Evolutionary conservation across 1,284 basidiomycete genomes (phyloP).

Genomic region (Austroboletus novae-zelandiae): DNA sequence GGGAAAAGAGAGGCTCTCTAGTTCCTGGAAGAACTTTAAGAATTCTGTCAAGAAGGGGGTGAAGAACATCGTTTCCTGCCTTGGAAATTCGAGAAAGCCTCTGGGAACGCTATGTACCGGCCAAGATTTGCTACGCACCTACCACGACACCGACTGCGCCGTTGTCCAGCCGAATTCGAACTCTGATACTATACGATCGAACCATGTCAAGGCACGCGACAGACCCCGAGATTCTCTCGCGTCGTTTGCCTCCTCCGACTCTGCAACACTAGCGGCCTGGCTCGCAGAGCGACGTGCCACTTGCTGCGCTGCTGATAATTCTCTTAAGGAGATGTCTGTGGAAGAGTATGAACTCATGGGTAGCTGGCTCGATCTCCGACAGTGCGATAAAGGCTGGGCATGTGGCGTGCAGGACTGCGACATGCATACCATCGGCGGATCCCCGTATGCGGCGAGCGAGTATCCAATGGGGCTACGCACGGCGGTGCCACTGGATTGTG

Average conservation of each 20-base stretch:
- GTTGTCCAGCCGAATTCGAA: not conserved
- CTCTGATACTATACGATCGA: slow-evolving; percentile 5
- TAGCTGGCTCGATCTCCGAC: slow-evolving; percentile 42
- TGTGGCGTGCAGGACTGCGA: slow-evolving; percentile 31
- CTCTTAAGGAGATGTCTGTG: slow-evolving; percentile 34
- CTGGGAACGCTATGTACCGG: slow-evolving; percentile 6
- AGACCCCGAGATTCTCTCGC: slow-evolving; percentile 18
- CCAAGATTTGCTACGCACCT: slow-evolving; percentile 10
- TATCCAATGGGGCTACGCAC: slow-evolving; percentile 15
- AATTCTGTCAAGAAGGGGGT: slow-evolving; percentile 22
- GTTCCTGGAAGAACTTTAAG: slow-evolving; percentile 32
- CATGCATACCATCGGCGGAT: slow-evolving; percentile 27
- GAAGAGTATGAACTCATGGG: slow-evolving; percentile 48
- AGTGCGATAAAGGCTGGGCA: slow-evolving; percentile 21
- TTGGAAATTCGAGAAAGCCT: slow-evolving; percentile 17
- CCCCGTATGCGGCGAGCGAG: slow-evolving; percentile 13
- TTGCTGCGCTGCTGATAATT: slow-evolving; percentile 19
- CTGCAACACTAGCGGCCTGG: slow-evolving; percentile 39
- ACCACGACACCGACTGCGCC: slow-evolving; percentile 6
- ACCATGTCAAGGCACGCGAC: not conserved
- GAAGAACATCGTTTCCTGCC: slow-evolving; percentile 18
- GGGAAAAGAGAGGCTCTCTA: slow-evolving; percentile 26
- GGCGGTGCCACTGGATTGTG: slow-evolving; percentile 27
- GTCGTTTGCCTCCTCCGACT: slow-evolving; percentile 34
- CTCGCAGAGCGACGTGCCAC: slow-evolving; percentile 34